phyloP scores from a whole-genome alignment of 176 grass and related monocot genomes.

The Rhipidocladum racemiflorum region DNA sequence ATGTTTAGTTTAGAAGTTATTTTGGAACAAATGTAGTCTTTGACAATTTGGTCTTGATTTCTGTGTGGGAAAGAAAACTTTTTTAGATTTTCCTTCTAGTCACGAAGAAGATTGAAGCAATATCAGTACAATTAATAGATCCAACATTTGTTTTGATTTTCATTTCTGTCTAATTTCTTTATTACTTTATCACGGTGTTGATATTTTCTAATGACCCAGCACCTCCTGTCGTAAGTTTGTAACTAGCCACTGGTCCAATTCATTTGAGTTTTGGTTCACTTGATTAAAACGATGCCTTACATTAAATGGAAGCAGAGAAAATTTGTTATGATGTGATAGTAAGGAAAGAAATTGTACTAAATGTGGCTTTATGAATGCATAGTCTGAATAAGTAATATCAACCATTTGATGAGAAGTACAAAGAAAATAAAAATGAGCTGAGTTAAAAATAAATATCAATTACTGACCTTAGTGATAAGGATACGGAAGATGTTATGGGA shows the following conservation, averaged over 20 bases:
- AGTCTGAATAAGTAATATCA: neutral
- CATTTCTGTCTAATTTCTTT: neutral
- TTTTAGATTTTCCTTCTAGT: neutral
- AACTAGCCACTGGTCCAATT: neutral
- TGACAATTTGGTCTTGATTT: neutral
- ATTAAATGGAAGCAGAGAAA: neutral
- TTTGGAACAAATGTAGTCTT: neutral
- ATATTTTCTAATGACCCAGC: neutral
- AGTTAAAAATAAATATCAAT: neutral
- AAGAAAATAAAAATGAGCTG: neutral
- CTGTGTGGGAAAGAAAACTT: neutral
- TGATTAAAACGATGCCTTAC: neutral
- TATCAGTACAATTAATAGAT: neutral
- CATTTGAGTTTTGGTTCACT: neutral
- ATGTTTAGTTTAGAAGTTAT: neutral
- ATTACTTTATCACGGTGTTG: neutral
- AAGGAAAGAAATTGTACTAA: neutral
- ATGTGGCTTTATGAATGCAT: neutral
- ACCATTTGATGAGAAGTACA: neutral
- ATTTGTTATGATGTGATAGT: neutral
- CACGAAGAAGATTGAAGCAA: neutral
- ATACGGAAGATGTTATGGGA: neutral
- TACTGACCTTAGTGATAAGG: neutral
- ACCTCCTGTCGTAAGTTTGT: neutral
- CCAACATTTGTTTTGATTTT: neutral